phyloP scores from a whole-genome alignment of 2,329 filamentous ascomycete species.

The Microcyclosporella mali region DNA sequence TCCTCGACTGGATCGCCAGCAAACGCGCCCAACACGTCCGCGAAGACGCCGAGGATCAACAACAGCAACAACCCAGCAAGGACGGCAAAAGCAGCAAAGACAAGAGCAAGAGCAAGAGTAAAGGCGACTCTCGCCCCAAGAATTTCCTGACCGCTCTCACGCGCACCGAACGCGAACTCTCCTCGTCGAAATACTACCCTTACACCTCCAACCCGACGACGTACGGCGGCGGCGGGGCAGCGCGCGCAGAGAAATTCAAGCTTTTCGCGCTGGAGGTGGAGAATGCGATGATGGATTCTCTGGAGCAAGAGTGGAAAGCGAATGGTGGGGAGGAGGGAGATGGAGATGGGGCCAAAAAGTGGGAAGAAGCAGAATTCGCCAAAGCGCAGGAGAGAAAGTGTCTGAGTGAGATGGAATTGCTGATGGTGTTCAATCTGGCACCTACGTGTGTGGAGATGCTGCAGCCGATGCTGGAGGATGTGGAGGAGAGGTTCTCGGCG shows the following conservation, averaged over 20 bases:
- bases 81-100: conserved; percentile 17
- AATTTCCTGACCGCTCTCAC: conserved; percentile 28
- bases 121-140: conserved; percentile 23
- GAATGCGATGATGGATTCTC: conserved; percentile 20
- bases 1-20: conserved; percentile 28
- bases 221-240: conserved; percentile 18
- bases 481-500: conserved; percentile 28
- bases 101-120: too few species aligned
- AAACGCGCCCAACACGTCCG: conserved; percentile 28
- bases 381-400: conserved; percentile 28
- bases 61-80: too few species aligned
- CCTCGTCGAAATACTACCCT: conserved; percentile 24
- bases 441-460: conserved; percentile 29
- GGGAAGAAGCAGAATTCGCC: conserved; percentile 24
- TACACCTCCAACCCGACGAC: conserved; percentile 25
- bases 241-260: conserved; percentile 19
- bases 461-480: conserved; percentile 33
- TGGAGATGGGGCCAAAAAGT: too few species aligned
- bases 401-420: conserved; percentile 31
- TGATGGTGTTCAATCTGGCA: conserved; percentile 31
- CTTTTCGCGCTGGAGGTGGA: conserved; percentile 20
- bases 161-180: conserved; percentile 29
- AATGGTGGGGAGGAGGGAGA: conserved; percentile 18
- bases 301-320: conserved; percentile 25
- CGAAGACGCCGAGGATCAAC: conserved; percentile 26